A percentile compares a stretch with the other conserved stretches of the same genome.
These are phyloP conservation scores for Magnaporthiopsis rhizophila DNA, from an alignment of 2,329 filamentous ascomycete genomes.

Conservation along the genomic window DNA sequence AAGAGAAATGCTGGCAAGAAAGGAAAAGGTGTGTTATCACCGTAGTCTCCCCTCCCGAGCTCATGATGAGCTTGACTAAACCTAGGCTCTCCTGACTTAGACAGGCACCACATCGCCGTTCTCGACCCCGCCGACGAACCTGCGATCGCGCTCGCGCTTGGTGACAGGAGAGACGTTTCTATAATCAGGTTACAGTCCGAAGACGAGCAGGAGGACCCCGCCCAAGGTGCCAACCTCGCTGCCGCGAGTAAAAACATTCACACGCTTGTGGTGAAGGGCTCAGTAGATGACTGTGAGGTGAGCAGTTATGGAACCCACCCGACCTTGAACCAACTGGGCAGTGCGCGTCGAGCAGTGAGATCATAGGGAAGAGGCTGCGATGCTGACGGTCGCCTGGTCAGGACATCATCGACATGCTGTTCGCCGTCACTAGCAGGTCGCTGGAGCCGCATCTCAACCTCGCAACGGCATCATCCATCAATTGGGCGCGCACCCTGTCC, in stretches of 20 bases:
- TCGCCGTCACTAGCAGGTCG: background rate
- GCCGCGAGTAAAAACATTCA: background rate
- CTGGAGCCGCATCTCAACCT: background rate
- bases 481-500: background rate
- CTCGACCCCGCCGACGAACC: background rate
- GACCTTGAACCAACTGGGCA: background rate
- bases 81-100: background rate
- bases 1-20: background rate
- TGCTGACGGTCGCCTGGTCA: background rate
- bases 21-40: slow-evolving; percentile 1
- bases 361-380: background rate
- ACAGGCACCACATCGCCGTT: background rate
- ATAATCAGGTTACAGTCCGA: background rate
- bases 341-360: background rate
- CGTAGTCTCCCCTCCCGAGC: too few species aligned
- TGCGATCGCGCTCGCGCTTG: background rate
- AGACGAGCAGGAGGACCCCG: background rate
- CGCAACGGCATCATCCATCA: background rate
- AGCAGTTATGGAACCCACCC: background rate
- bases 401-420: background rate
- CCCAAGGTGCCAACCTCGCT: background rate
- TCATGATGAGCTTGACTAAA: background rate
- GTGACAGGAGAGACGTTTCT: background rate
- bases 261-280: background rate
- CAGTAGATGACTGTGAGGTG: background rate